Evolutionary conservation across 331 rosid species (phyloP), one percentile per base, ranked within the genome.

Genomic region (Rosa hybrid): DNA sequence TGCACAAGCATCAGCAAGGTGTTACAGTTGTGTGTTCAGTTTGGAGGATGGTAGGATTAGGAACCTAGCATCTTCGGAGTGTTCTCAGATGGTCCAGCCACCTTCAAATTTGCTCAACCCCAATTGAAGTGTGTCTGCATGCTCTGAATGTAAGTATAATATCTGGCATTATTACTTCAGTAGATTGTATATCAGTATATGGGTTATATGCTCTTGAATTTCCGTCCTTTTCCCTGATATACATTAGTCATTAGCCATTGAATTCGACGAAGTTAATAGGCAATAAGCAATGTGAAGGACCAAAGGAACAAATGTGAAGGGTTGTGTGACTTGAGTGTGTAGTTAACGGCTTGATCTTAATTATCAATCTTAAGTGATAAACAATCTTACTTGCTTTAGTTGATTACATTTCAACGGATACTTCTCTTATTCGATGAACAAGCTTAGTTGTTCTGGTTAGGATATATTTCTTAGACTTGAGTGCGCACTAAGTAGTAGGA

Each of bases 31-130:
- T 6, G 57, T 76, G 71, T 88, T 75, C 75, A 65, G 76, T 71
- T 64, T 86, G 14, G 79, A 72, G 0, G 68, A 85, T 77, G 76
- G 44, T 3, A 80, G 67, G 53, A 77, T 80, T n/a, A 4, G 12
- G 25, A 12, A 62, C 11, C 5, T 64, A 60, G 56, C 64, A 4
- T 54, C 72, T 64, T 74, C 14, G 54, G 68, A 83, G 0, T 16
- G 63, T 76, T 69, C 75, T 30, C 72, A 63, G 23, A 9, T 67
- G 48, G 12, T 83, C 44, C 57, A 72, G 84, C 80, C 73, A 78
- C 84, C 78, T 14, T 18, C 78, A 11, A 18, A 78, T 74, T 88
- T 71, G 84, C 73, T 77, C 71, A 38, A 12, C 49, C 60, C 72
- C 14, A 18, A 48, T 38, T 77, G 6, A 54, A 53, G 12, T 77